These are phyloP conservation scores for Chrysoporthe puriensis DNA, from an alignment of 2,329 filamentous ascomycete genomes.

Conservation along the genomic window DNA sequence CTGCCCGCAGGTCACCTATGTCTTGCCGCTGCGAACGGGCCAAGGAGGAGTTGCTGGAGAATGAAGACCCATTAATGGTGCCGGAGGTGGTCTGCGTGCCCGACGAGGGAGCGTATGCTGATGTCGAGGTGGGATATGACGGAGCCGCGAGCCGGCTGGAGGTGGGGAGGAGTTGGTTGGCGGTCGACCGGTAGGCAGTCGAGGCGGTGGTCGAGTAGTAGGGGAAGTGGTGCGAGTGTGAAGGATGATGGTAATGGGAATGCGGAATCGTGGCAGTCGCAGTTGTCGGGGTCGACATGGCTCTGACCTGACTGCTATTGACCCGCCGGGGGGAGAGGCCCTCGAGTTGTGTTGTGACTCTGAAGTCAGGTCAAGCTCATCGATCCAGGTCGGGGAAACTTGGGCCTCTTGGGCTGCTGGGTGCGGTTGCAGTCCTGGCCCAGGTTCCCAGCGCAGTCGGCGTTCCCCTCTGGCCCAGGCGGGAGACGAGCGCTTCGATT, in stretches of 20 bases:
- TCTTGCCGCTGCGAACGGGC: constrained; percentile 28
- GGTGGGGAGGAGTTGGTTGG: constrained; percentile 44
- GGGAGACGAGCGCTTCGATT: constrained; percentile 1
- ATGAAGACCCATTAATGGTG: constrained; percentile 30
- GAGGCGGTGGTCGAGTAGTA: constrained; percentile 52
- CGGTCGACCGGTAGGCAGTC: constrained; percentile 37
- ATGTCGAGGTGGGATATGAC: constrained; percentile 34
- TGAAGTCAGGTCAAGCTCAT: constrained; percentile 9
- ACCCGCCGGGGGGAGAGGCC: constrained; percentile 23
- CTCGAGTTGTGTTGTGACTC: constrained; percentile 11
- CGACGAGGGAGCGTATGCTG: constrained; percentile 29
- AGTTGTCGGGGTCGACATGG: constrained; percentile 82
- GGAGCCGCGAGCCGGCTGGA: constrained; percentile 43
- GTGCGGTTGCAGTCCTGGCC: background rate
- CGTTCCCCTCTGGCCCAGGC: background rate
- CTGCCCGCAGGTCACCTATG: constrained; percentile 29
- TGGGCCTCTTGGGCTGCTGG: background rate
- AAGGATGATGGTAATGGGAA: constrained; percentile 63
- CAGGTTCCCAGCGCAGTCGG: background rate
- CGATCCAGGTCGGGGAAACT: constrained; percentile 12
- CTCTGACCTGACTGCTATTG: constrained; percentile 32
- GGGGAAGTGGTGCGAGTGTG: constrained; percentile 52
- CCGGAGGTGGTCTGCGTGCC: constrained; percentile 35
- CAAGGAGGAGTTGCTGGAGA: constrained; percentile 27
- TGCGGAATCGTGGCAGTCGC: constrained; percentile 73